Evolutionary conservation across 2,329 filamentous ascomycete genomes (phyloP), one percentile per base, ranked within the genome.

Genomic region (Xylaria sp.): DNA sequence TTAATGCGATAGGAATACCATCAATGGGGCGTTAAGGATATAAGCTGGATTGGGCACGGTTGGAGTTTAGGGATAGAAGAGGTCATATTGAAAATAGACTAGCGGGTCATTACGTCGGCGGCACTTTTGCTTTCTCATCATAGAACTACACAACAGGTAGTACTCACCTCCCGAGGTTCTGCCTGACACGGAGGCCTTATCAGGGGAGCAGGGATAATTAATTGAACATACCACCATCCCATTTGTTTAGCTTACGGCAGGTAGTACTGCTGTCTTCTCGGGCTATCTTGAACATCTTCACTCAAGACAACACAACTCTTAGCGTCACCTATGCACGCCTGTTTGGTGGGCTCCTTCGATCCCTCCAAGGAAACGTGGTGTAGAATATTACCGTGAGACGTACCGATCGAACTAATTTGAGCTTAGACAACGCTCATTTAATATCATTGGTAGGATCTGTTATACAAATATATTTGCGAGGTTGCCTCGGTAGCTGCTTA

Each of bases 11-110:
- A 56, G 7, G 18, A 43, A 45, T 28, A 58, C 28, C n/a, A 63
- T 69, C 9, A 30, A 41, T 50, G 30, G 8, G 62, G 66, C 66
- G 63, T 66, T 63, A 20, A n/a, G 50, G 57, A 57, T 39, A 53
- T 66, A 30, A 23, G 10, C 46, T 50, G 53, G n/a, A 39, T n/a
- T 34, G 53, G 53, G 61, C 45, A 67, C 55, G 57, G 18, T 46
- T 28, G 64, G 59, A 28, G 32, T 67, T 41, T 20, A 28, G 43
- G 30, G 46, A 43, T 30, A 36, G 32, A 10, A 59, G 23, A 13
- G 53, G 30, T 59, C 34, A 58, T 57, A 8, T 50, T 28, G n/a
- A 56, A 56, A 41, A 52, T 65, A 65, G 52, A 68, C 30, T 62
- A 61, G 60, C 36, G 53, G 48, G 36, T 53, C 46, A 67, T 30